phyloP scores from a whole-genome alignment of 371 early-diverging fungal genomes.

The Chytridiales sp. region DNA sequence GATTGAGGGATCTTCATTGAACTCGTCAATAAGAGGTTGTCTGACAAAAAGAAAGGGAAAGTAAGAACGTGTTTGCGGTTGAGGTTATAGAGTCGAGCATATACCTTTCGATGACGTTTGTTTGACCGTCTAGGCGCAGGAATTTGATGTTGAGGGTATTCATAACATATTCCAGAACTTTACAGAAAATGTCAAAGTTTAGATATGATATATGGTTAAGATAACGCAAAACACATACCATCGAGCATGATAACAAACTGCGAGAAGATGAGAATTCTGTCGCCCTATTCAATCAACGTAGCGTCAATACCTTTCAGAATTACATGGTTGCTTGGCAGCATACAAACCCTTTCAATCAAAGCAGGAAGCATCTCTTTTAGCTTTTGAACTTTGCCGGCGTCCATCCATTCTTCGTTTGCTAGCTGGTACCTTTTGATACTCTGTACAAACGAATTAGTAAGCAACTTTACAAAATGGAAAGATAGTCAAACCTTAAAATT shows the following conservation, averaged over 20 bases:
- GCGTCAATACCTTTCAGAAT: neutral
- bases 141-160: conserved; percentile 57
- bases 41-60: conserved; percentile 43
- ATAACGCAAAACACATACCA: conserved; percentile 13
- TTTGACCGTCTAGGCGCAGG: conserved; percentile 55
- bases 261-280: conserved; percentile 74
- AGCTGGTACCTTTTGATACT: conserved; percentile 56
- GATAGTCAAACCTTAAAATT: conserved; percentile 45
- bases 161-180: conserved; percentile 58
- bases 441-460: conserved; percentile 14
- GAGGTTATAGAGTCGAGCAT: neutral
- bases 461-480: neutral
- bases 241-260: conserved; percentile 77
- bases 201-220: neutral
- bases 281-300: conserved; percentile 38
- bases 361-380: conserved; percentile 62
- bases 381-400: conserved; percentile 72
- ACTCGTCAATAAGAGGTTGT: conserved; percentile 76
- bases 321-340: neutral
- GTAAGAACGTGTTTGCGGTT: neutral
- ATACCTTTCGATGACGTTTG: conserved; percentile 42
- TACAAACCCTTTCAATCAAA: conserved; percentile 43
- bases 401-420: conserved; percentile 64
- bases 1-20: conserved; percentile 59
- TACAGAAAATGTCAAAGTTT: neutral